A percentile compares a stretch with the other conserved stretches of the same genome.
Evolutionary conservation across 2,329 filamentous ascomycete species (phyloP).

Genomic region (Cytospora piceicola): DNA sequence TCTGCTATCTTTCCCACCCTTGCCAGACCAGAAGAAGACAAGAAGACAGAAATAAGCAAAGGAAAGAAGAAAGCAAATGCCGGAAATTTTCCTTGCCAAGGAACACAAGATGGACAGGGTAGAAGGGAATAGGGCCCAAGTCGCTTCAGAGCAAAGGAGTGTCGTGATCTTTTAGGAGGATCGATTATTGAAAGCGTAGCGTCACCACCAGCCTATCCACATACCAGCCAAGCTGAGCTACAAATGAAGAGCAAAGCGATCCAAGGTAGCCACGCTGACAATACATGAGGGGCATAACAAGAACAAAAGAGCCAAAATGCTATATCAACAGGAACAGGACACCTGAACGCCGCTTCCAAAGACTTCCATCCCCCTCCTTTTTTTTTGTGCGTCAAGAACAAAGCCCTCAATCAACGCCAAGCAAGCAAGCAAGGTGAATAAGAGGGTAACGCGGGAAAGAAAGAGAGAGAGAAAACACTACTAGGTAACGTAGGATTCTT

Average conservation of each 20-base stretch:
- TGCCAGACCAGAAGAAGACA: background rate
- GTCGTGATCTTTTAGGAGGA: slow-evolving; percentile 14
- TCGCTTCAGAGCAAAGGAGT: slow-evolving; percentile 13
- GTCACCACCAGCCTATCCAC: slow-evolving; percentile 4
- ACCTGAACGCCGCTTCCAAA: slow-evolving; percentile 24
- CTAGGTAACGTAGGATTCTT: slow-evolving; percentile 8
- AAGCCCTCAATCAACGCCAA: slow-evolving; percentile 13
- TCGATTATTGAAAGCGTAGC: slow-evolving; percentile 17
- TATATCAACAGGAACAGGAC: slow-evolving; percentile 19
- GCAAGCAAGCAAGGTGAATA: background rate
- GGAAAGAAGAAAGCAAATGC: background rate
- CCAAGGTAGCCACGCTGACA: slow-evolving; percentile 22
- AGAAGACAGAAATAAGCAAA: background rate
- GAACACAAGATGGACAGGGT: background rate
- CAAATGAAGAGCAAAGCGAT: slow-evolving; percentile 18
- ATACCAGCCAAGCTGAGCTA: slow-evolving; percentile 14
- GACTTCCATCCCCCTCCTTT: slow-evolving; percentile 14
- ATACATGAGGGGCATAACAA: slow-evolving; percentile 5
- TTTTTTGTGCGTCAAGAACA: slow-evolving; percentile 22
- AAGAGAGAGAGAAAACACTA: background rate
- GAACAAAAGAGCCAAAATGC: slow-evolving; percentile 5
- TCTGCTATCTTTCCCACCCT: background rate
- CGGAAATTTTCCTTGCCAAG: background rate
- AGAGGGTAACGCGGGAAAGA: slow-evolving; percentile 8
- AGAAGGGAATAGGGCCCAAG: background rate